Conservation (phyloP, 139 green algal genomes). For the Tetraselmis striata region DNA sequence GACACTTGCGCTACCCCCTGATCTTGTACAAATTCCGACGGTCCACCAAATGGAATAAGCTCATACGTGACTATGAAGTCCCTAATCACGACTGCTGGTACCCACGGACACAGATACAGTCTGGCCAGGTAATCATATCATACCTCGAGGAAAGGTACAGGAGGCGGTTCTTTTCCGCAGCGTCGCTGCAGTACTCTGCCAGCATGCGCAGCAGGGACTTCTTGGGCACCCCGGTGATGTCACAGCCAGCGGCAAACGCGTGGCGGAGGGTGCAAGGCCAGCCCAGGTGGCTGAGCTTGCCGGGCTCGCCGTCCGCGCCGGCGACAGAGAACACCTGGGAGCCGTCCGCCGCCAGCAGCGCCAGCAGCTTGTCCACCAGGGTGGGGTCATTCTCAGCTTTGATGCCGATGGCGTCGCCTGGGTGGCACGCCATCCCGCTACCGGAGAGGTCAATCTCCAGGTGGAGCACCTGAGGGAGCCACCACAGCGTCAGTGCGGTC, state of each 20-base stretch:
- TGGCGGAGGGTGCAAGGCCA: constrained; percentile 67
- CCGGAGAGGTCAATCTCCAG: constrained; percentile 67
- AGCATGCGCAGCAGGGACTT: constrained; percentile 84
- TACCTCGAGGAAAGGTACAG: constrained; percentile 49
- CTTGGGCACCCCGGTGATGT: constrained; percentile 59
- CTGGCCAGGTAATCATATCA: no score
- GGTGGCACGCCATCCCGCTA: constrained; percentile 60
- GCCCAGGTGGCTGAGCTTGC: constrained; percentile 53
- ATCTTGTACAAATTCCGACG: no score
- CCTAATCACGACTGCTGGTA: no score
- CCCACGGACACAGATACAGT: no score
- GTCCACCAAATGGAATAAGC: no score
- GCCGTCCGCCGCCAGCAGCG: constrained; percentile 40
- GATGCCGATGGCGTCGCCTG: constrained; percentile 83
- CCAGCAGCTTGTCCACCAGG: constrained; percentile 54
- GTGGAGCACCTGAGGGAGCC: constrained; percentile 85
- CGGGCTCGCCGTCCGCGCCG: constrained; percentile 12
- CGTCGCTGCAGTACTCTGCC: constrained; percentile 71
- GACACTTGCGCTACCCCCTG: background rate
- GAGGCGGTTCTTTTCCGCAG: constrained; percentile 49
- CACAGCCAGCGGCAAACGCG: constrained; percentile 53
- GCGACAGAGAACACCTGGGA: constrained; percentile 44
- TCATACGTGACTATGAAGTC: no score
- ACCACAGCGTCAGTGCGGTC: no score
- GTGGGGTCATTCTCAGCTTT: constrained; percentile 59